Conservation (phyloP, 164 flowering plant genomes). For the Liquidambar formosana region DNA sequence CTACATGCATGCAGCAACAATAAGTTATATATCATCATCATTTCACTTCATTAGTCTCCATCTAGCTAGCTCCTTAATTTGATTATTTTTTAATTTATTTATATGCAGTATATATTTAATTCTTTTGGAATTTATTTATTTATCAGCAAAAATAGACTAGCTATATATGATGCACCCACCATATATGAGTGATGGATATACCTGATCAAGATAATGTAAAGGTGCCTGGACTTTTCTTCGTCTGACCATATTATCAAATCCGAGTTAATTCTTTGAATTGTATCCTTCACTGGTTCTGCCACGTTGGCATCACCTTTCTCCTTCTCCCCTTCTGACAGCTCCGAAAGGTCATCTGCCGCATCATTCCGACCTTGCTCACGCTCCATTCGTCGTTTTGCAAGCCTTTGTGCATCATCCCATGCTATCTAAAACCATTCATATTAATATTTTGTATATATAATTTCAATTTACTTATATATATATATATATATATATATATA, state of each 20-base stretch:
- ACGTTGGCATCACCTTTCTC: slow-evolving; percentile 48
- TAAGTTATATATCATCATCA: too few relatives aligned
- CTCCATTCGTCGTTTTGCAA: slow-evolving; percentile 54
- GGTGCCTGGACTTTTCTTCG: slow-evolving; percentile 42
- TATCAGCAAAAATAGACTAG: too few relatives aligned
- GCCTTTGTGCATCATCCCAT: slow-evolving; percentile 63
- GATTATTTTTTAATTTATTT: too few relatives aligned
- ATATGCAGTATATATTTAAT: too few relatives aligned
- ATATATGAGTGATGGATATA: too few relatives aligned
- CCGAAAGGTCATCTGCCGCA: slow-evolving; percentile 72
- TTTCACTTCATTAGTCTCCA: too few relatives aligned
- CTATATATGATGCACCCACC: too few relatives aligned
- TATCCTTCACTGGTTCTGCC: slow-evolving; percentile 28
- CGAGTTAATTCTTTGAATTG: slow-evolving; percentile 48
- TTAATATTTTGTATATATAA: not conserved
- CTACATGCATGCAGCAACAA: too few relatives aligned
- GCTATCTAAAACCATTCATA: slow-evolving; percentile 44
- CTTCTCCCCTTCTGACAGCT: slow-evolving; percentile 82
- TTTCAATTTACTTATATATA: too few relatives aligned
- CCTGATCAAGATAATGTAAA: slow-evolving; percentile 82
- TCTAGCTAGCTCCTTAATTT: too few relatives aligned
- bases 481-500: too few relatives aligned
- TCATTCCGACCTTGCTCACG: slow-evolving; percentile 71
- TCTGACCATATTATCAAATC: slow-evolving; percentile 57
- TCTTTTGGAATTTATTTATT: too few relatives aligned